These are phyloP conservation scores for Phellopilus nigrolimitatus DNA, from an alignment of 1,284 basidiomycete genomes.

Conservation along the genomic window DNA sequence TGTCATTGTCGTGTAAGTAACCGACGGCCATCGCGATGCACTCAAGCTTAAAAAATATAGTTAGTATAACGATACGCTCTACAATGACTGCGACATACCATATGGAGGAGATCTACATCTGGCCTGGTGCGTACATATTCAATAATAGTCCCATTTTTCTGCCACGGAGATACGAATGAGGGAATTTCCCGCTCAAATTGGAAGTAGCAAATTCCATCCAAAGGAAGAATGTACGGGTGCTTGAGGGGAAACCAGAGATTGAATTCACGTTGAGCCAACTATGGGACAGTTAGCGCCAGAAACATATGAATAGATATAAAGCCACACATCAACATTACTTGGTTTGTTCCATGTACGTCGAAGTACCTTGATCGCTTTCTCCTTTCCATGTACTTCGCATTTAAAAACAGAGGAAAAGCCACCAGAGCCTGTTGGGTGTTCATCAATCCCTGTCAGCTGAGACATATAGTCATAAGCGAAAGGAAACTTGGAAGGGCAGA, in stretches of 20 bases:
- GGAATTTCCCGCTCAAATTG: background rate
- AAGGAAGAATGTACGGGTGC: conserved; percentile 9
- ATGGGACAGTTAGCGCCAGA: background rate
- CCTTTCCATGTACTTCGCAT: background rate
- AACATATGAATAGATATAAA: too few species aligned
- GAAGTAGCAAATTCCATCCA: conserved; percentile 4
- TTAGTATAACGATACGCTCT: background rate
- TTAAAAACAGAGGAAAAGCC: background rate
- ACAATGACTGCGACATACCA: background rate
- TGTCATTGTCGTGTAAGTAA: conserved; percentile 15
- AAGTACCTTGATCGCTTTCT: background rate
- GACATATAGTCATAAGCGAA: background rate
- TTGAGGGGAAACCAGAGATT: background rate
- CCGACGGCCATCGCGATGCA: background rate
- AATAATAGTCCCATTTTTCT: conserved; percentile 4
- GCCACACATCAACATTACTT: too few species aligned
- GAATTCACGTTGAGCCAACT: background rate
- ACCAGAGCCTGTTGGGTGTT: background rate
- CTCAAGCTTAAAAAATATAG: background rate
- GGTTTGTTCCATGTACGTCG: too few species aligned
- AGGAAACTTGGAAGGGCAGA: background rate
- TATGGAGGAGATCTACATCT: background rate
- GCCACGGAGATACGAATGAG: background rate
- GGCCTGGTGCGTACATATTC: background rate
- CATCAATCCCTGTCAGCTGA: background rate